phyloP scores from a whole-genome alignment of 1,284 basidiomycete species.

The Sanghuangporus weigelae region DNA sequence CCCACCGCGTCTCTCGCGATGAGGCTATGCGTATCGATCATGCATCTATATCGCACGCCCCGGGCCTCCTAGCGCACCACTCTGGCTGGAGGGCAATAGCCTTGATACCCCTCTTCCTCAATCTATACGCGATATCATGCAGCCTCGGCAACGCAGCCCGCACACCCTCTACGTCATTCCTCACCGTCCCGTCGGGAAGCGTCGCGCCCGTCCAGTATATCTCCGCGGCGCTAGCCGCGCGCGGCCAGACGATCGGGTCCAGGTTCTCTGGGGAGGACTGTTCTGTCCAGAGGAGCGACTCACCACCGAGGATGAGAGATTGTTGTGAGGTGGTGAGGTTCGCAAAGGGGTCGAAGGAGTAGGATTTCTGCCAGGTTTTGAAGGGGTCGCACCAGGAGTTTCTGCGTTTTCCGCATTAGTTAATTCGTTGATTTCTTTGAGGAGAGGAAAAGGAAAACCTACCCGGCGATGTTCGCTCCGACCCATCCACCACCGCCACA shows the following conservation, averaged over 20 bases:
- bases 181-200: slow-evolving; percentile 17
- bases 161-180: slow-evolving; percentile 13
- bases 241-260: slow-evolving; percentile 54
- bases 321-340: slow-evolving; percentile 34
- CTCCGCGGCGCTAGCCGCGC: slow-evolving; percentile 56
- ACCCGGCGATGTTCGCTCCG: slow-evolving; percentile 20
- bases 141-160: slow-evolving; percentile 36
- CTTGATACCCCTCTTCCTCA: slow-evolving; percentile 34
- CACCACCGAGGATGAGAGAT: slow-evolving; percentile 33
- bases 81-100: slow-evolving; percentile 41
- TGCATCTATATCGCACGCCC: slow-evolving; percentile 21
- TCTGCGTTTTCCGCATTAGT: slow-evolving; percentile 19
- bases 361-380: slow-evolving; percentile 50
- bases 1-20: too few relatives aligned
- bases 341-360: slow-evolving; percentile 50
- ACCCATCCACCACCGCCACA: slow-evolving; percentile 44
- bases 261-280: slow-evolving; percentile 48
- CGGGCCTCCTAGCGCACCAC: slow-evolving; percentile 41
- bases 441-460: background rate
- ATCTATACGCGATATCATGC: slow-evolving; percentile 37
- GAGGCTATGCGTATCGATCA: background rate
- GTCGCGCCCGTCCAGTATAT: slow-evolving; percentile 52
- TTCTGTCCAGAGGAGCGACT: slow-evolving; percentile 53
- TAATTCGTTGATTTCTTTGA: slow-evolving; percentile 3
- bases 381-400: slow-evolving; percentile 48